A percentile compares a stretch with the other conserved stretches of the same genome.
Evolutionary conservation across 768 basidiomycete genomes (phyloP).

Genomic region (Mycena metata): DNA sequence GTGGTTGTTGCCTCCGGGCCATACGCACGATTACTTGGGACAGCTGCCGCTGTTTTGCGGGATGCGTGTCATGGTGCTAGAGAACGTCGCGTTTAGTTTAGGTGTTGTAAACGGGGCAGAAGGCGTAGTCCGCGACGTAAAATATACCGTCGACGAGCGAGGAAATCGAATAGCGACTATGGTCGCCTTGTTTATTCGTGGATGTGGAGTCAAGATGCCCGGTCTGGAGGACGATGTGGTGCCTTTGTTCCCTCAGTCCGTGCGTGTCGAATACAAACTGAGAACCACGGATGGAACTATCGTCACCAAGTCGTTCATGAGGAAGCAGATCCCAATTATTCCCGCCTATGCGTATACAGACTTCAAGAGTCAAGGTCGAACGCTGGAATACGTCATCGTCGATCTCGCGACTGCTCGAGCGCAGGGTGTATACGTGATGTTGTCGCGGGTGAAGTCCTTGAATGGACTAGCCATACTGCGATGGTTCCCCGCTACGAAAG

Average conservation of each 20-base stretch:
- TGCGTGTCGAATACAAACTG: conserved; percentile 1
- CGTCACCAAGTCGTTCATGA: not conserved
- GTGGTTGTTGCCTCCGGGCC: not conserved
- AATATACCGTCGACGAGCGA: not conserved
- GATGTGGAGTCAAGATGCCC: not conserved
- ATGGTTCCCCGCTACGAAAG: conserved; percentile 40
- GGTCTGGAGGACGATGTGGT: not conserved
- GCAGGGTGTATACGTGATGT: conserved; percentile 48
- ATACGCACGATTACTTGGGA: conserved; percentile 32
- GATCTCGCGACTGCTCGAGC: conserved; percentile 38
- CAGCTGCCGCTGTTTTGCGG: conserved; percentile 35
- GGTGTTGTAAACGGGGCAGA: conserved; percentile 39
- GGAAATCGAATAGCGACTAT: not conserved
- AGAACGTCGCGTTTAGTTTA: conserved; percentile 36
- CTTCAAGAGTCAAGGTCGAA: conserved; percentile 46
- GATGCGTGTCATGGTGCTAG: conserved; percentile 40
- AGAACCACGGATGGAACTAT: not conserved
- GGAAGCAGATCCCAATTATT: conserved; percentile 40
- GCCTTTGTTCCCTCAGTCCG: not conserved
- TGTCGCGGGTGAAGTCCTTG: conserved; percentile 43
- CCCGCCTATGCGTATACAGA: conserved; percentile 47
- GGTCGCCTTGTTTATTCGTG: not conserved
- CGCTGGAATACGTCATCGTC: conserved; percentile 41
- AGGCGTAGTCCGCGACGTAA: conserved; percentile 28
- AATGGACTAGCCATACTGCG: conserved; percentile 41